Conservation (phyloP, 306 rosid genomes). For the Prunus armeniaca region DNA sequence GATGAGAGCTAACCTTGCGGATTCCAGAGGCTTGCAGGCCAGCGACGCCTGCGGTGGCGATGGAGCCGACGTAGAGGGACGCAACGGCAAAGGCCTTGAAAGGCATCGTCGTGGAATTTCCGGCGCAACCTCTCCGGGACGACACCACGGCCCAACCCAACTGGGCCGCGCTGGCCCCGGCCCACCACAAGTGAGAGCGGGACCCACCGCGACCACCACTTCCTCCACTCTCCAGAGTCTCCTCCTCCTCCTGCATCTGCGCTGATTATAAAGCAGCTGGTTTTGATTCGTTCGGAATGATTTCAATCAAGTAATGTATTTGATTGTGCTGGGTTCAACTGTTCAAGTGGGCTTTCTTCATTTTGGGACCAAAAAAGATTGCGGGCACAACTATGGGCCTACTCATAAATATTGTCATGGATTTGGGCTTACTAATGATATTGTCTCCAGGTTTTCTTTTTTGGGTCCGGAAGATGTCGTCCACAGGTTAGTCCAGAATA, state of each 20-base stretch:
- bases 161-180: conserved; percentile 55
- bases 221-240: conserved; percentile 27
- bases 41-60: conserved; percentile 60
- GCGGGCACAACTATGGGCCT: neutral
- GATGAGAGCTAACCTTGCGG: conserved; percentile 39
- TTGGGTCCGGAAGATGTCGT: neutral
- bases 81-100: conserved; percentile 75
- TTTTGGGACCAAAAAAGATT: neutral
- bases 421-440: no score
- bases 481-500: neutral
- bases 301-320: neutral
- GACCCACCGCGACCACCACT: conserved; percentile 11
- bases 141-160: conserved; percentile 59
- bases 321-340: neutral
- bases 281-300: neutral
- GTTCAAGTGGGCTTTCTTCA: neutral
- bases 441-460: no score
- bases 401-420: neutral
- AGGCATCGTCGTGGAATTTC: conserved; percentile 65
- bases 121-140: conserved; percentile 40
- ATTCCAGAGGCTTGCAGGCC: conserved; percentile 55
- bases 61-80: conserved; percentile 71
- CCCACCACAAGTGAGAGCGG: conserved; percentile 60
- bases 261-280: neutral
- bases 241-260: conserved; percentile 20